Evolutionary conservation across 2,329 filamentous ascomycete species (phyloP).

Genomic region (Chaetomium sp.): DNA sequence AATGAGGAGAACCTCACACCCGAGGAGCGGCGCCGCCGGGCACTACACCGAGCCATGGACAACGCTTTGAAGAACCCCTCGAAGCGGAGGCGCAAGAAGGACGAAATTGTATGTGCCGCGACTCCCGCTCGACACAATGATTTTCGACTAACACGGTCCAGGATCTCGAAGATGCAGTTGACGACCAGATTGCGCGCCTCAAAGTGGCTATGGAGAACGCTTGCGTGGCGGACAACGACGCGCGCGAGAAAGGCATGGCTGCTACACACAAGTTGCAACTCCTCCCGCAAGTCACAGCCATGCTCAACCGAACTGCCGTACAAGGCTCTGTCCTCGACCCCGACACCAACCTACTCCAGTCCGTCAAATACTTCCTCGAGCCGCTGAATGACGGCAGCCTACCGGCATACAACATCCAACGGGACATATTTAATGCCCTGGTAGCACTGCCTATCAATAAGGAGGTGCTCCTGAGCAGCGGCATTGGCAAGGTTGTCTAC

Average conservation of each 20-base stretch:
- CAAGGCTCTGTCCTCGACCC: constrained; percentile 86
- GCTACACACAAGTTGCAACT: constrained; percentile 93
- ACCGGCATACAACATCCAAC: constrained; percentile 96
- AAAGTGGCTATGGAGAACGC: constrained; percentile 89
- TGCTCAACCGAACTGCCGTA: constrained; percentile 87
- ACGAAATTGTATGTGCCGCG: constrained; percentile 71
- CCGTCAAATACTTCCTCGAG: constrained; percentile 96
- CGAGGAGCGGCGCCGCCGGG: constrained; percentile 79
- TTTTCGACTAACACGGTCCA: constrained; percentile 43
- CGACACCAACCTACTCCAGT: constrained; percentile 91
- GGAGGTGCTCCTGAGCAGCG: constrained; percentile 83
- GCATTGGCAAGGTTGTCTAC: constrained; percentile 92
- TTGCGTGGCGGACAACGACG: constrained; percentile 80
- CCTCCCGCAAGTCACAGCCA: constrained; percentile 82
- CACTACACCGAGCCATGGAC: constrained; percentile 85
- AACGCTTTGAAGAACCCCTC: constrained; percentile 80
- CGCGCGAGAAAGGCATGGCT: constrained; percentile 75
- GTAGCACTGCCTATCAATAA: constrained; percentile 84
- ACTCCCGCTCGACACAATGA: not conserved
- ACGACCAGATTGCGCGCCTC: constrained; percentile 85
- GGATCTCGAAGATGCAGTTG: constrained; percentile 88
- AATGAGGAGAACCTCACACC: constrained; percentile 79
- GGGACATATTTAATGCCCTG: constrained; percentile 84
- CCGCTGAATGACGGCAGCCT: constrained; percentile 91
- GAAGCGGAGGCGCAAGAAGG: constrained; percentile 76